Conservation (phyloP, 768 basidiomycete genomes). For the Mycena rosella region DNA sequence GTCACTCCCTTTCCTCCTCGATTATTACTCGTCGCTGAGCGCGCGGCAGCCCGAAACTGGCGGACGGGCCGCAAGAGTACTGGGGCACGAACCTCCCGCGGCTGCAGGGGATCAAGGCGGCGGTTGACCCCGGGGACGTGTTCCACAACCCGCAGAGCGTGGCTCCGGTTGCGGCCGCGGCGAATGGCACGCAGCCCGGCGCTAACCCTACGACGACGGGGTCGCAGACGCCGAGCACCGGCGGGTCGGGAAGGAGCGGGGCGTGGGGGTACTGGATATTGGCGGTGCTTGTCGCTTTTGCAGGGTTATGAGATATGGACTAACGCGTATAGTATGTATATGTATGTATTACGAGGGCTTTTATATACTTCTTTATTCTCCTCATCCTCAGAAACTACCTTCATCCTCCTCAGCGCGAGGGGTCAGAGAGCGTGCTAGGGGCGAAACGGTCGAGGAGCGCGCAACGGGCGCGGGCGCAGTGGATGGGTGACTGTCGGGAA, state of each 20-base stretch:
- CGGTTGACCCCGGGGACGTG: constrained; percentile 24
- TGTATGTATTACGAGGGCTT: too few relatives aligned
- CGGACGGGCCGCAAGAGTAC: constrained; percentile 31
- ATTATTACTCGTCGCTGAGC: too few relatives aligned
- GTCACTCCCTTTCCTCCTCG: background rate
- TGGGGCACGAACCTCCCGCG: constrained; percentile 36
- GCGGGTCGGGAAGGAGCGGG: background rate
- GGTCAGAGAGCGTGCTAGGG: too few relatives aligned
- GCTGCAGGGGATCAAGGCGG: constrained; percentile 36
- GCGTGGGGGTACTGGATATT: background rate
- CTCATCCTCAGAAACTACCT: too few relatives aligned
- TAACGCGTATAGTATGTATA: too few relatives aligned
- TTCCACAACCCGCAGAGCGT: constrained; percentile 37
- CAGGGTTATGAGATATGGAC: too few relatives aligned
- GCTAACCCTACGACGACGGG: background rate
- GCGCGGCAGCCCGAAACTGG: constrained; percentile 27
- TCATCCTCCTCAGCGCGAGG: too few relatives aligned
- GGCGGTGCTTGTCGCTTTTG: background rate
- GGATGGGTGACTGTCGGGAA: too few relatives aligned
- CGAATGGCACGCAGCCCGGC: constrained; percentile 4
- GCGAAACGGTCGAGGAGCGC: too few relatives aligned
- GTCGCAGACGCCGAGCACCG: background rate
- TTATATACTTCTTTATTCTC: too few relatives aligned
- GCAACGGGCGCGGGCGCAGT: too few relatives aligned
- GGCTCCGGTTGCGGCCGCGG: constrained; percentile 1